phyloP scores from a whole-genome alignment of 345 rosid genomes.

The Camelina sativa region DNA sequence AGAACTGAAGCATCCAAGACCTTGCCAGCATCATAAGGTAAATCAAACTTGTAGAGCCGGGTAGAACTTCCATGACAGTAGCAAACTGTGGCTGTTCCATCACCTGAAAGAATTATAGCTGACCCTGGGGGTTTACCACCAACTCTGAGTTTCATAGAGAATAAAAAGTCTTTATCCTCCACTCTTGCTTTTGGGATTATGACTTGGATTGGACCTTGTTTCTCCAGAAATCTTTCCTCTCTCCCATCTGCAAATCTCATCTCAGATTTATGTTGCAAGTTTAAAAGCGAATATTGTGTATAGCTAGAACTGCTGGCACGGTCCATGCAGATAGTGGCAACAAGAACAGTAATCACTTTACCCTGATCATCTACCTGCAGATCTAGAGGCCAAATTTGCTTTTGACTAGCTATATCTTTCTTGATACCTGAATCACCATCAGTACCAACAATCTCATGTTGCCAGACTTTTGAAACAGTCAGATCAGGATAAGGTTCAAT shows the following conservation, averaged over 20 bases:
- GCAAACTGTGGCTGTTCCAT: slow-evolving; percentile 92
- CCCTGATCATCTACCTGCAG: slow-evolving; percentile 78
- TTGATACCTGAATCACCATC: slow-evolving; percentile 84
- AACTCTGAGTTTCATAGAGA: slow-evolving; percentile 84
- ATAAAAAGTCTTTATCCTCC: slow-evolving; percentile 85
- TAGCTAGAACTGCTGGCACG: slow-evolving; percentile 88
- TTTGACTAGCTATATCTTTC: slow-evolving; percentile 93
- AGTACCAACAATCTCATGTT: slow-evolving; percentile 75
- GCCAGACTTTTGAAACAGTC: slow-evolving; percentile 66
- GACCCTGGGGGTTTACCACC: slow-evolving; percentile 94
- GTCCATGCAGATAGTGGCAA: slow-evolving; percentile 93
- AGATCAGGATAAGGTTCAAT: slow-evolving; percentile 53
- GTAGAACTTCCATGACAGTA: slow-evolving; percentile 69
- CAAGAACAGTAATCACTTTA: slow-evolving; percentile 77
- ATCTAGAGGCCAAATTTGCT: slow-evolving; percentile 92
- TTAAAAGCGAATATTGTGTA: slow-evolving; percentile 89
- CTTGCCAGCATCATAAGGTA: slow-evolving; percentile 96
- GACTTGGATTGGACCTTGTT: slow-evolving; percentile 86
- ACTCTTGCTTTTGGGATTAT: slow-evolving; percentile 97
- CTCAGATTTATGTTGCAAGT: slow-evolving; percentile 78
- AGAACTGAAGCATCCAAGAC: slow-evolving; percentile 94
- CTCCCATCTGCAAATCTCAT: slow-evolving; percentile 45
- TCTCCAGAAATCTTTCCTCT: slow-evolving; percentile 73
- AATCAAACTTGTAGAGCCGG: slow-evolving; percentile 86
- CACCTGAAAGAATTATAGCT: slow-evolving; percentile 84